Evolutionary conservation across 768 basidiomycete genomes (phyloP), one percentile per base, ranked within the genome.

Genomic region (Trichaptum fuscoviolaceum): DNA sequence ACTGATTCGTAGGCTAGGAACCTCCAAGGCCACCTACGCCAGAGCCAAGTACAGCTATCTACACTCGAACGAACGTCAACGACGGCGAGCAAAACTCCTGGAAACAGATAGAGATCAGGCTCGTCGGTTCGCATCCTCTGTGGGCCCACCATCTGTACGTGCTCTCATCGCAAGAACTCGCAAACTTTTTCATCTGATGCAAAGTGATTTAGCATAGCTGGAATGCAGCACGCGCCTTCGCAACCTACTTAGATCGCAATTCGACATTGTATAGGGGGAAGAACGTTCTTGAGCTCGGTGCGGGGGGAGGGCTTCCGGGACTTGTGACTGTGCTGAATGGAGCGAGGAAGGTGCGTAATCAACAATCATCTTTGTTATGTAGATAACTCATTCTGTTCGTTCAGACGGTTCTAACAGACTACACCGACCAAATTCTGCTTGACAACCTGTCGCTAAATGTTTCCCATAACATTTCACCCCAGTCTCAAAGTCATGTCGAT

Each of bases 231-330:
- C 79, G 88, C 4, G 83, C 88, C 0, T 83, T 93, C 62, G 90
- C 92, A 15, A 80, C 85, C 0, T 92, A 87, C 73, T 79, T 93
- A 1, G 90, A 92, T 67, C 74, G 76, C 12, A 81, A 88, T 64
- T 71, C 72, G 0, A 74, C 80, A 0, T 69, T 89, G 0, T 87
- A 85, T 59, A 70, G 70, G 0, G 76, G 77, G 7, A 79, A 76
- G 36, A 75, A 71, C 26, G 87, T 98, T 0, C 80, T 98, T 1
- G 97, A 99, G 75, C 85, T 99, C 0, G 97, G 97, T 0, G 97
- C 97, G 0, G 97, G 95, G 0, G 96, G 93, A 0, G 96, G 89
- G 1, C 79, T 99, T 7, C 97, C 97, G 0, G 87, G 91, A 3
- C 81, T 99, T 7, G 84, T 96, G 1, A 80, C 89, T 0, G 85